phyloP scores from a whole-genome alignment of 129 eudicot genomes.

The Calendula officinalis region DNA sequence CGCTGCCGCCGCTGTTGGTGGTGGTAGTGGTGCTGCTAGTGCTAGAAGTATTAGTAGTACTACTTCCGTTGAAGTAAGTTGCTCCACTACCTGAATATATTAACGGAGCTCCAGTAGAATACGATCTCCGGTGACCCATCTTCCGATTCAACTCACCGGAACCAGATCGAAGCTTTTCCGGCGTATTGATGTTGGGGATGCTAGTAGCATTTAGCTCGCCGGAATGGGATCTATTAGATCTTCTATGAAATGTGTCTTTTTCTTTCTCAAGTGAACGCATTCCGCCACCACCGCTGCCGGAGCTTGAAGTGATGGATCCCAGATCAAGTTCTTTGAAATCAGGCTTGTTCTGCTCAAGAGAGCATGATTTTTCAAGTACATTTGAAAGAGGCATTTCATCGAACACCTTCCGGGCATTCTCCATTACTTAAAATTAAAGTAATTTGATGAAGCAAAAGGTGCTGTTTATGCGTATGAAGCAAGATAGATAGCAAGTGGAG shows the following conservation, averaged over 20 bases:
- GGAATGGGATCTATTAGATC: slow-evolving; percentile 34
- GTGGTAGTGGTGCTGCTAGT: slow-evolving; percentile 33
- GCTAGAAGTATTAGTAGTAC: slow-evolving; percentile 29
- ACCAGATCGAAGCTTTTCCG: slow-evolving; percentile 49
- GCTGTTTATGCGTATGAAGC: background rate
- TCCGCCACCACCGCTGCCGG: slow-evolving; percentile 1
- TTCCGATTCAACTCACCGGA: slow-evolving; percentile 30
- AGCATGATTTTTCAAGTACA: slow-evolving; percentile 21
- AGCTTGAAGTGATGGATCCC: slow-evolving; percentile 14
- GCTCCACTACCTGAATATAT: slow-evolving; percentile 44
- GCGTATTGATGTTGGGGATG: slow-evolving; percentile 15
- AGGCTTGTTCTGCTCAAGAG: slow-evolving; percentile 46
- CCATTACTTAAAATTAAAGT: slow-evolving; percentile 22
- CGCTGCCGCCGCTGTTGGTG: slow-evolving; percentile 16
- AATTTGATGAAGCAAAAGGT: slow-evolving; percentile 5
- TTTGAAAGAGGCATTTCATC: slow-evolving; percentile 33
- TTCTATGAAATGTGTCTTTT: slow-evolving; percentile 25
- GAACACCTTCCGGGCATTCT: slow-evolving; percentile 37
- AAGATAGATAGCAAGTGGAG: background rate
- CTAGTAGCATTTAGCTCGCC: slow-evolving; percentile 33
- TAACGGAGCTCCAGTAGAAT: slow-evolving; percentile 54
- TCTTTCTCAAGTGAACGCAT: slow-evolving; percentile 4
- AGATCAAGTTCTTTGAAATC: slow-evolving; percentile 58
- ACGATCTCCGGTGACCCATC: slow-evolving; percentile 55
- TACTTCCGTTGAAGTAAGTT: slow-evolving; percentile 18